Evolutionary conservation across 2,329 filamentous ascomycete species (phyloP).

Genomic region (Calonectria pteridis): DNA sequence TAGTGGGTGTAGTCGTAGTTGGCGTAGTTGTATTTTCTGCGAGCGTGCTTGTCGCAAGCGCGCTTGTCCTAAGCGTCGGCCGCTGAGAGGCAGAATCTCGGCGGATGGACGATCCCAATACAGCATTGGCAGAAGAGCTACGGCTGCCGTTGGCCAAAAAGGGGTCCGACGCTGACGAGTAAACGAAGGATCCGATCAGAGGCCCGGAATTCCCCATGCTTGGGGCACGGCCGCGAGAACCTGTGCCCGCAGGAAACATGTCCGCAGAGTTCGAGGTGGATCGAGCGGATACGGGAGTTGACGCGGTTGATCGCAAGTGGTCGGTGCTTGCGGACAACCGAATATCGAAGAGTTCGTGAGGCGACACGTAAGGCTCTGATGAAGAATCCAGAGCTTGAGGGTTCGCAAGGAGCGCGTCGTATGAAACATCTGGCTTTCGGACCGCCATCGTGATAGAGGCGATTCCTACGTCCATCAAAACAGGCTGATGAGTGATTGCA

Average conservation of each 20-base stretch:
- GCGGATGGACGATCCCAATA: slow-evolving; percentile 43
- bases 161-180: slow-evolving; percentile 54
- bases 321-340: slow-evolving; percentile 81
- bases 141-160: slow-evolving; percentile 56
- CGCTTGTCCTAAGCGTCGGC: slow-evolving; percentile 35
- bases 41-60: slow-evolving; percentile 32
- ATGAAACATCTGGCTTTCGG: slow-evolving; percentile 64
- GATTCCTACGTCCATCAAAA: slow-evolving; percentile 89
- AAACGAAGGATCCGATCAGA: slow-evolving; percentile 53
- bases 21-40: background rate
- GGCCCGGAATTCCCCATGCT: slow-evolving; percentile 42
- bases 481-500: slow-evolving; percentile 90
- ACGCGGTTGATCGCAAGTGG: slow-evolving; percentile 68
- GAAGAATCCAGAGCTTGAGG: slow-evolving; percentile 39
- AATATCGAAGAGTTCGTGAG: slow-evolving; percentile 78
- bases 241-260: slow-evolving; percentile 36
- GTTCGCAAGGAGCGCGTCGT: slow-evolving; percentile 49
- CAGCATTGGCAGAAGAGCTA: slow-evolving; percentile 59
- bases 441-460: slow-evolving; percentile 92
- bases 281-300: slow-evolving; percentile 51
- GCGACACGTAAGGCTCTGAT: slow-evolving; percentile 52
- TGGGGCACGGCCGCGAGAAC: slow-evolving; percentile 40
- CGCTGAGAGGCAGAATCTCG: slow-evolving; percentile 48
- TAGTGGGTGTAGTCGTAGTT: slow-evolving; percentile 22
- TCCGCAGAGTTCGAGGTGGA: slow-evolving; percentile 47